These are phyloP conservation scores for Ogataea nitratoaversa DNA, from an alignment of 805 yeast genomes.

Conservation along the genomic window DNA sequence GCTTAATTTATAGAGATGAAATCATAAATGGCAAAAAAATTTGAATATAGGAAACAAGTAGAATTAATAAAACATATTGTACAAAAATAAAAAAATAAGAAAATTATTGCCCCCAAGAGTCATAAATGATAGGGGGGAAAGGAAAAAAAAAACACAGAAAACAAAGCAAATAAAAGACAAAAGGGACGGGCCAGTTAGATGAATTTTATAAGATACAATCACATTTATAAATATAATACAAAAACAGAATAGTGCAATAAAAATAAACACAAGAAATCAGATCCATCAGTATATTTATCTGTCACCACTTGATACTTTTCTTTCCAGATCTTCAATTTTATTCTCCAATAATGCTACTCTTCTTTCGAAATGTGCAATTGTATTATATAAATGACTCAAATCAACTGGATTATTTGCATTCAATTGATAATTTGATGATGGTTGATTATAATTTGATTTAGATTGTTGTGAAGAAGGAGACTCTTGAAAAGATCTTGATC, in stretches of 20 bases:
- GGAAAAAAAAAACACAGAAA: conserved; percentile 1
- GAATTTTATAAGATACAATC: background rate
- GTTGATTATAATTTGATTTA: background rate
- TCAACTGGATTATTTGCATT: background rate
- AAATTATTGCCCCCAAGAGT: too few species aligned
- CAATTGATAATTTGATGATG: background rate
- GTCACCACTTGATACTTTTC: conserved; percentile 1
- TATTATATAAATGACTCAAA: conserved; percentile 14
- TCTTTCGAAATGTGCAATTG: conserved; percentile 18
- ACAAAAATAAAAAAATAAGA: background rate
- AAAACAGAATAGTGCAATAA: background rate
- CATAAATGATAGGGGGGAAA: too few species aligned
- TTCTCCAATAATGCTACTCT: conserved; percentile 17
- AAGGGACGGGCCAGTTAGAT: too few species aligned
- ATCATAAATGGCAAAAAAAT: too few species aligned
- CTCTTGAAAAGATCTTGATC: background rate
- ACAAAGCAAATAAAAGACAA: background rate
- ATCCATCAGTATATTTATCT: background rate
- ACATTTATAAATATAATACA: background rate
- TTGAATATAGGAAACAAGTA: background rate
- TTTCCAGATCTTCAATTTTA: conserved; percentile 16
- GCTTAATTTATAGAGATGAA: too few species aligned
- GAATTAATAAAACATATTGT: background rate
- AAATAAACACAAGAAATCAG: background rate
- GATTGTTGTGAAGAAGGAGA: background rate